phyloP scores from a whole-genome alignment of 208 protist species.

The Leptomonas pyrrhocoris region DNA sequence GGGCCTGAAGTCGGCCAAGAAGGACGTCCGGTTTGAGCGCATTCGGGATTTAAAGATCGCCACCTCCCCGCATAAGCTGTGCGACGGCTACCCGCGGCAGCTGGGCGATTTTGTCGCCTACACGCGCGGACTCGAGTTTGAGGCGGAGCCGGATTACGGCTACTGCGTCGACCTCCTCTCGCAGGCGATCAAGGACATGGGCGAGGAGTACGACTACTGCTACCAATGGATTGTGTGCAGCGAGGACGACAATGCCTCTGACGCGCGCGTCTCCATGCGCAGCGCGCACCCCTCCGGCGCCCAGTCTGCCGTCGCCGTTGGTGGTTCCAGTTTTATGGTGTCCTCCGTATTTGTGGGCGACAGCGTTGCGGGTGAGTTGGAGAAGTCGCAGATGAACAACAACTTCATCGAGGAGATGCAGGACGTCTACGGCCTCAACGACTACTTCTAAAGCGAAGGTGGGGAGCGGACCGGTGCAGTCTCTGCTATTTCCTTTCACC shows the following conservation, averaged over 20 bases:
- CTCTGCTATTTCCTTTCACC: no score
- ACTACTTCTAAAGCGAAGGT: constrained; percentile 22
- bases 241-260: constrained; percentile 4
- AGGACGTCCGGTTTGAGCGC: constrained; percentile 41
- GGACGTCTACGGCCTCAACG: constrained; percentile 45
- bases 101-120: constrained; percentile 66
- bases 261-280: constrained; percentile 7
- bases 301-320: constrained; percentile 32
- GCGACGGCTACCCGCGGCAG: constrained; percentile 56
- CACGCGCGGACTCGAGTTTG: constrained; percentile 61
- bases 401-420: constrained; percentile 39
- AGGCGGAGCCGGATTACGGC: constrained; percentile 77
- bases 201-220: constrained; percentile 61
- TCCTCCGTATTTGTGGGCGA: constrained; percentile 30
- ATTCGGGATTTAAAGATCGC: constrained; percentile 69
- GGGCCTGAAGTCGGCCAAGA: constrained; percentile 59
- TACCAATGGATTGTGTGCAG: constrained; percentile 57
- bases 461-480: background rate
- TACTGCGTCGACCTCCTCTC: constrained; percentile 61
- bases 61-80: constrained; percentile 55
- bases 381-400: constrained; percentile 24
- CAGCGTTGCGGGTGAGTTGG: constrained; percentile 15
- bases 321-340: constrained; percentile 32
- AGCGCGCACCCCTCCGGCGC: constrained; percentile 8
- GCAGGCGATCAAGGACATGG: constrained; percentile 35